Evolutionary conservation across 306 rosid species (phyloP).

Genomic region (Amphicarpaea edgeworthii): DNA sequence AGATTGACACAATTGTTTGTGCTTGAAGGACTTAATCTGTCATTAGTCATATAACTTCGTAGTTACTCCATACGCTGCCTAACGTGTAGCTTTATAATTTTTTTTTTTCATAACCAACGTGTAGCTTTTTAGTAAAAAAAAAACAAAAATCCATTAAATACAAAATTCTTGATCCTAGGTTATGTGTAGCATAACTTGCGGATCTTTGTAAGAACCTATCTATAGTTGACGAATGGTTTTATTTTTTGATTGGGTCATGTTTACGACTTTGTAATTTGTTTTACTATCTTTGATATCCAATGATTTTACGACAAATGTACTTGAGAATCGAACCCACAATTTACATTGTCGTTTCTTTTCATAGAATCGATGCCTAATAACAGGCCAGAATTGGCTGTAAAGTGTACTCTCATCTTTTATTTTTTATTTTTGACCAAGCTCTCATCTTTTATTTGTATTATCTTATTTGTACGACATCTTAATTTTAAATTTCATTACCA

Average conservation of each 20-base stretch:
- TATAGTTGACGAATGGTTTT: constrained; percentile 13
- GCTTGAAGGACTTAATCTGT: constrained; percentile 29
- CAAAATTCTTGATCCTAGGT: constrained; percentile 32
- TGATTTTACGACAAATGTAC: constrained; percentile 22
- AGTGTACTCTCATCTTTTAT: constrained; percentile 12
- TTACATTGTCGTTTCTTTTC: constrained; percentile 25
- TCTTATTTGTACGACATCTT: not conserved
- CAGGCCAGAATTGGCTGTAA: constrained; percentile 40
- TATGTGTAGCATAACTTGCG: constrained; percentile 33
- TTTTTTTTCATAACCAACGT: too few relatives aligned
- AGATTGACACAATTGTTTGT: constrained; percentile 40
- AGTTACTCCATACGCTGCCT: constrained; percentile 16
- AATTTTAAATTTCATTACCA: not conserved
- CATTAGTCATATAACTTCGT: constrained; percentile 24
- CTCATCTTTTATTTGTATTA: too few relatives aligned
- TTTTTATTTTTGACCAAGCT: too few relatives aligned
- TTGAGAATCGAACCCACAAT: constrained; percentile 29
- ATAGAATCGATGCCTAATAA: constrained; percentile 33
- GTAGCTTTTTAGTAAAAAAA: constrained; percentile 4
- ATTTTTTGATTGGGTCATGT: not conserved
- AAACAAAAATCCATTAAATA: not conserved
- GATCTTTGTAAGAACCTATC: constrained; percentile 2
- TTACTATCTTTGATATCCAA: constrained; percentile 16
- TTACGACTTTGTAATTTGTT: constrained; percentile 16
- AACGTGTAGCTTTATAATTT: constrained; percentile 24